Evolutionary conservation across 768 basidiomycete species (phyloP).

Genomic region (Kwoniella botswanensis): DNA sequence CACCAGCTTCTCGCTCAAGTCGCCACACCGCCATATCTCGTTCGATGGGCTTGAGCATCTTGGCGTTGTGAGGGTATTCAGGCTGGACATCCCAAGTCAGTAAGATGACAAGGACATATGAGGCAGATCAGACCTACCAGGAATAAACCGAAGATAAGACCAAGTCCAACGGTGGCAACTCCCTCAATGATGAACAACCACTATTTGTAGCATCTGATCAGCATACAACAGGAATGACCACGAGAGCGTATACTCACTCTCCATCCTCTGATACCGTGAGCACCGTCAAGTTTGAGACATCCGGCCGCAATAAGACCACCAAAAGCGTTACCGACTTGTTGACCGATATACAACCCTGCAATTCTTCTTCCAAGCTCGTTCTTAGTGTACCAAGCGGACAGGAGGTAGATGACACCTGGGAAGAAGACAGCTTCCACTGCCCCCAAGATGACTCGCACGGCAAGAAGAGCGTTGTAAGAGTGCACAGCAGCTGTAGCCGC

Average conservation of each 20-base stretch:
- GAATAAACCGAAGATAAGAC: constrained; percentile 16
- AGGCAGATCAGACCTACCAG: constrained; percentile 4
- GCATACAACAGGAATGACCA: no score
- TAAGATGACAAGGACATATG: neutral
- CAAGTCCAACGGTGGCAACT: constrained; percentile 26
- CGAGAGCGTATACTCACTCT: constrained; percentile 43
- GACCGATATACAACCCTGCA: constrained; percentile 45
- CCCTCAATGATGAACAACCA: constrained; percentile 17
- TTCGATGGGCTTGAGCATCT: constrained; percentile 30
- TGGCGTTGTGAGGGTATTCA: constrained; percentile 40
- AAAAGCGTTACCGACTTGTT: constrained; percentile 53
- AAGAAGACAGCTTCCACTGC: constrained; percentile 42
- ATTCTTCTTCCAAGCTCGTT: constrained; percentile 43
- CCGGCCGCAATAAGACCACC: constrained; percentile 51
- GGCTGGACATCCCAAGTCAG: neutral
- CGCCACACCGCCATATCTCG: constrained; percentile 37
- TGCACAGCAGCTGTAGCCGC: constrained; percentile 41
- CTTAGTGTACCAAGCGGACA: constrained; percentile 47
- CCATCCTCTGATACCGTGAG: constrained; percentile 52
- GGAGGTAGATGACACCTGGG: constrained; percentile 49
- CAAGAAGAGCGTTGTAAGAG: constrained; percentile 30
- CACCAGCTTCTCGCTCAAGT: constrained; percentile 35
- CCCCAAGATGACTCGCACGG: constrained; percentile 38
- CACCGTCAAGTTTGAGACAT: constrained; percentile 36
- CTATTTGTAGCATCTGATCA: no score